These are phyloP conservation scores for Exophiala oligosperma DNA, from an alignment of 2,329 filamentous ascomycete genomes.

Conservation along the genomic window DNA sequence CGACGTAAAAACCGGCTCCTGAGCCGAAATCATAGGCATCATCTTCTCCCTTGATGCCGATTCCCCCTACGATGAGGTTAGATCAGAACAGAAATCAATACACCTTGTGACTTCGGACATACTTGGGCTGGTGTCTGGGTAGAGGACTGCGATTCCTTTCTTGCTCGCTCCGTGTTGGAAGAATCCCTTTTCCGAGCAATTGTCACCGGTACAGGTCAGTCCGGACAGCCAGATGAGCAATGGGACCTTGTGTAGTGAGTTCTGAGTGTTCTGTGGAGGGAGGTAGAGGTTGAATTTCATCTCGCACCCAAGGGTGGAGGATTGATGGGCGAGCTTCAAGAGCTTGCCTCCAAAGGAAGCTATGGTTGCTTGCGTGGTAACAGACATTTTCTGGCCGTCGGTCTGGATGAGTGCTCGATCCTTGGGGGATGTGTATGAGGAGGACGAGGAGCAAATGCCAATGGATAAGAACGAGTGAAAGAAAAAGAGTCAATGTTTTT, in stretches of 20 bases:
- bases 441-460: neutral
- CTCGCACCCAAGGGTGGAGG: conserved; percentile 74
- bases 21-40: conserved; percentile 89
- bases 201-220: conserved; percentile 89
- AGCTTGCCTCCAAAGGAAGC: conserved; percentile 91
- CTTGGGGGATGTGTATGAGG: neutral
- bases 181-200: conserved; percentile 77
- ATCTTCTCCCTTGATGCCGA: conserved; percentile 78
- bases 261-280: conserved; percentile 65
- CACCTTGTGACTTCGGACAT: conserved; percentile 33
- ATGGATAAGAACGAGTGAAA: neutral
- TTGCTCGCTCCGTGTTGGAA: conserved; percentile 80
- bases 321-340: conserved; percentile 87
- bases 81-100: neutral
- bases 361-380: conserved; percentile 88
- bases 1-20: conserved; percentile 91
- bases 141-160: conserved; percentile 86
- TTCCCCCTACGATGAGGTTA: conserved; percentile 57
- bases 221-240: conserved; percentile 92
- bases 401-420: neutral
- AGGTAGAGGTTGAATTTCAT: conserved; percentile 95
- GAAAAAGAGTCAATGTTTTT: neutral
- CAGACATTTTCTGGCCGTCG: conserved; percentile 61
- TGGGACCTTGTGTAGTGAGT: conserved; percentile 64
- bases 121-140: conserved; percentile 93